Evolutionary conservation across 140 eudicot species (phyloP), one percentile per base, ranked within the genome.

Genomic region (Bidens hawaiensis): DNA sequence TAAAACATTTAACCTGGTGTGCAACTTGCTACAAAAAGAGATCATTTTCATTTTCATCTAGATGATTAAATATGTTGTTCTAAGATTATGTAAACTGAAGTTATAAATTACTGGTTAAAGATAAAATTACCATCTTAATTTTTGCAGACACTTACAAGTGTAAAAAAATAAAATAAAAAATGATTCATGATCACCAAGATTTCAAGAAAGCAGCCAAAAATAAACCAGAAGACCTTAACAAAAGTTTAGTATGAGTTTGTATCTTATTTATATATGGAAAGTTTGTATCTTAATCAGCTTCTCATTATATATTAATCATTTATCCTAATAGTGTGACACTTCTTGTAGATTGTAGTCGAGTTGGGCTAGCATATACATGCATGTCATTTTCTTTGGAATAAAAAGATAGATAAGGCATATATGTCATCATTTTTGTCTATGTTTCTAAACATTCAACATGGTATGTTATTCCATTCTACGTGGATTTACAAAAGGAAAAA

Each of bases 341-440:
- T n/a, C n/a, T n/a, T n/a, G 0, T 2, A 6, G 9, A 40, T n/a
- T n/a, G n/a, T n/a, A n/a, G n/a, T n/a, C n/a, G n/a, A n/a, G n/a
- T n/a, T n/a, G n/a, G n/a, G n/a, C n/a, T n/a, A n/a, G n/a, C n/a
- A n/a, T 2, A 6, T 9, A 40, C 23, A 11, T n/a, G n/a, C 23
- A 11, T 67, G 64, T 25, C 63, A 40, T 67, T 53, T 67, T 40
- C 65, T 1, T 24, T 31, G 28, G 30, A 42, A 51, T 34, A 38
- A 54, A 54, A 42, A 4, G n/a, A n/a, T n/a, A 42, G 2, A 67
- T 4, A 15, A 36, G 42, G 6, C 42, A 2, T 24, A n/a, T n/a
- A n/a, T n/a, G 64, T 50, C 72, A 53, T 17, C 64, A 67, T 21
- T 40, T 63, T 67, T 67, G 73, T 54, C 73, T 53, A 67, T 45